These are phyloP conservation scores for Aspergillus uvarum DNA, from an alignment of 2,329 filamentous ascomycete species.

Conservation along the genomic window DNA sequence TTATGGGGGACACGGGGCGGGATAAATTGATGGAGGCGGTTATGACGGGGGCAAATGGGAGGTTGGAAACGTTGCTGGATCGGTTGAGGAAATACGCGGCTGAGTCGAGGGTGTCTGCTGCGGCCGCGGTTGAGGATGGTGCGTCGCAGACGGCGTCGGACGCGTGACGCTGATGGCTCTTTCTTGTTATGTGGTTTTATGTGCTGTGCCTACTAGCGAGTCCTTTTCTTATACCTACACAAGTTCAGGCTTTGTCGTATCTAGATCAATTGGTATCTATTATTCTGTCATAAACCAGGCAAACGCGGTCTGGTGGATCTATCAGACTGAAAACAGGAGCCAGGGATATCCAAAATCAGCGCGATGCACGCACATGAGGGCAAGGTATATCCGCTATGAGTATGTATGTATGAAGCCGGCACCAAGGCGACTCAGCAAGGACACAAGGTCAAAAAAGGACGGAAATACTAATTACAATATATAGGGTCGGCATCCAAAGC, in stretches of 20 bases:
- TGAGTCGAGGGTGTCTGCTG: not conserved
- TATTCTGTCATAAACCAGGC: not conserved
- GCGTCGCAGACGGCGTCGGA: not conserved
- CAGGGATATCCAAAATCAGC: constrained; percentile 1
- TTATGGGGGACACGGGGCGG: constrained; percentile 42
- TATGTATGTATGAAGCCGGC: constrained; percentile 17
- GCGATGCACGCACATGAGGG: constrained; percentile 29
- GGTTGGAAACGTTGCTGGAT: constrained; percentile 37
- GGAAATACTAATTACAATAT: constrained; percentile 18
- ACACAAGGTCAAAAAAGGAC: constrained; percentile 5
- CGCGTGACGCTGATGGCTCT: not conserved
- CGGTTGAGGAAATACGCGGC: constrained; percentile 24
- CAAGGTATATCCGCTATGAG: not conserved
- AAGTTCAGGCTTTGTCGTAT: not conserved
- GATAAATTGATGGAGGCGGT: constrained; percentile 38
- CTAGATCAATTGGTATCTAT: not conserved
- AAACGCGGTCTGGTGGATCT: constrained; percentile 14
- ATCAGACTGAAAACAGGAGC: constrained; percentile 12
- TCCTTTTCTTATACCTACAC: not conserved
- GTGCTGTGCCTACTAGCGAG: not conserved
- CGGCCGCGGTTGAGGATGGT: not conserved
- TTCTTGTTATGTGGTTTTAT: too few relatives aligned
- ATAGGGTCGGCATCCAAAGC: constrained; percentile 5
- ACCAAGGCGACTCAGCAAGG: constrained; percentile 8
- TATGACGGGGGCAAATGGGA: constrained; percentile 35